Base-by-base conservation (phyloP, 2,329 filamentous ascomycete species). In the Calonectria pauciramosa region DNA sequence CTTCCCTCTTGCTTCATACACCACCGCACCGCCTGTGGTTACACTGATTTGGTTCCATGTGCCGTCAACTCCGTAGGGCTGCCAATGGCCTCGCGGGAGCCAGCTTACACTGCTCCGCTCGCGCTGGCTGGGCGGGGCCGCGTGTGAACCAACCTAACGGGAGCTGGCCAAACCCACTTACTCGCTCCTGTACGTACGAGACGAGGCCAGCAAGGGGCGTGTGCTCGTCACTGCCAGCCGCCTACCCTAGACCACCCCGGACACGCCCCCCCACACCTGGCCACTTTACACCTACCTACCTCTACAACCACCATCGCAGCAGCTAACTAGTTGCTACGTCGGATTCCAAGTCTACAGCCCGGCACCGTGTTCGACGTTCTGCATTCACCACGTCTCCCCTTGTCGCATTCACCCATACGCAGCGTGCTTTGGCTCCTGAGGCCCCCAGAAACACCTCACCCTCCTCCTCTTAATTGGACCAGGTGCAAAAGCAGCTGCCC, bases 41-140 rank as follows among this genome's bases (percentile, higher is more conserved):
- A 23, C 56, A 60, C 56, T 9, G 20, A 34, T 38, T 60, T 38
- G 36, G 56, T 60, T 28, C 56, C 32, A 60, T 38, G 32, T 38
- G 34, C 36, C 34, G 56, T 64, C 60, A 64, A 64, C 38, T 30
- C 60, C 38, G 36, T 64, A 64, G 38, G 60, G 60, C 60, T 64
- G 60, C 60, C 36, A 47, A 47, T 64, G 60, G 10, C 60, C 60
- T 54, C 51, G 51, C 51, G 26, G 51, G 16, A 23, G 16, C 14
- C 14, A 54, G 44, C 44, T 47, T 47, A 47, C 44, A 38, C 54
- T 59, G 32, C 54, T 59, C 32, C 32, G 36, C 56, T 63, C 13
- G 38, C 23, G 14, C 56, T 63, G 23, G 14, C 56, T 63, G 23
- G 36, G 56, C 32, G 56, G 52, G 52, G 52, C 28, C 16, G 34